phyloP scores from a whole-genome alignment of 257 asterid species.

The Scutellaria minor region DNA sequence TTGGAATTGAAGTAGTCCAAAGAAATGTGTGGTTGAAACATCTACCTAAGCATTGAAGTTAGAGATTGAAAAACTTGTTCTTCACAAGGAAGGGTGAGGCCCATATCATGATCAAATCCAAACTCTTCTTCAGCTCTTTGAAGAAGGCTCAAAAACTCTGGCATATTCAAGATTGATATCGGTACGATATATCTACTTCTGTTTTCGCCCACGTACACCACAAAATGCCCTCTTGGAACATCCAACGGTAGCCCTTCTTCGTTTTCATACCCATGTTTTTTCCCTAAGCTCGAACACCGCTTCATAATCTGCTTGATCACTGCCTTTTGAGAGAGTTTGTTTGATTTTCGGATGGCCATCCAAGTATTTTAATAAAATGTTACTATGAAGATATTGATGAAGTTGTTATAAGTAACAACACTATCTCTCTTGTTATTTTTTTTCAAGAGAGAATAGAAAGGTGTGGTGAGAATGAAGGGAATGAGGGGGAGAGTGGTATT shows the following conservation, averaged over 20 bases:
- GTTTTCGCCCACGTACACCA: constrained; percentile 60
- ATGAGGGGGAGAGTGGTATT: constrained; percentile 33
- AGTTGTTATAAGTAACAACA: background rate
- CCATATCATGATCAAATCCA: constrained; percentile 67
- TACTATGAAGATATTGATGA: background rate
- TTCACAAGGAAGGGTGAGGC: constrained; percentile 61
- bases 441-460: constrained; percentile 1
- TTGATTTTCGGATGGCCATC: constrained; percentile 53
- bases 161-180: constrained; percentile 45
- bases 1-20: background rate
- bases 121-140: constrained; percentile 64
- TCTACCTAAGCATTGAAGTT: constrained; percentile 44
- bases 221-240: constrained; percentile 67
- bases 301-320: constrained; percentile 57
- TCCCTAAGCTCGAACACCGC: constrained; percentile 60
- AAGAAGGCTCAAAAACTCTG: constrained; percentile 48
- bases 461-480: constrained; percentile 44
- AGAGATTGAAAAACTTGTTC: constrained; percentile 52
- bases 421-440: background rate
- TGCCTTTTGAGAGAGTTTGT: constrained; percentile 56
- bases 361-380: no score
- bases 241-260: constrained; percentile 57
- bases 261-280: constrained; percentile 38
- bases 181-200: constrained; percentile 56
- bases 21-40: background rate